These are phyloP conservation scores for Rubus parviflorus DNA, from an alignment of 306 rosid genomes.

Conservation along the genomic window DNA sequence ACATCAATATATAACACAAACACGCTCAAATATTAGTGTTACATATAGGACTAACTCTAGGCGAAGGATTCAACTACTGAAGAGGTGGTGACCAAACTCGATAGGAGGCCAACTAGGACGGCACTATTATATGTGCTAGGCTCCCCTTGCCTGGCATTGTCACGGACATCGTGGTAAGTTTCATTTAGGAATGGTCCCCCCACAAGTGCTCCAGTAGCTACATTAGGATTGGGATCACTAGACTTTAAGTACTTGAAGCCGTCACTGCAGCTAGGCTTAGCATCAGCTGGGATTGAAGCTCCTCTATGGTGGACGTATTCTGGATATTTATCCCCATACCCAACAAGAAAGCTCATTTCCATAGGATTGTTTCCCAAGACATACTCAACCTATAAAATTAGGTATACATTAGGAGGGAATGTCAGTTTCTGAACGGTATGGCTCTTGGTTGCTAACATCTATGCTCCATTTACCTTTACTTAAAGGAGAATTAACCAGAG, in stretches of 20 bases:
- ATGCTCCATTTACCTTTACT: too few relatives aligned
- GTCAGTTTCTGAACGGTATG: constrained; percentile 10
- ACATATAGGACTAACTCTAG: constrained; percentile 23
- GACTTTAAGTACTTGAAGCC: constrained; percentile 76
- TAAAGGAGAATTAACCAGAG: not conserved
- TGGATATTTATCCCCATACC: constrained; percentile 82
- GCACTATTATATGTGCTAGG: constrained; percentile 96
- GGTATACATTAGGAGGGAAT: constrained; percentile 5
- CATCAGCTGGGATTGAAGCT: constrained; percentile 77
- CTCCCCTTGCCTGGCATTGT: constrained; percentile 84
- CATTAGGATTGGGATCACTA: constrained; percentile 74
- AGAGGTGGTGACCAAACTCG: constrained; percentile 89
- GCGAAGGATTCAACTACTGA: constrained; percentile 68
- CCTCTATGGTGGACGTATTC: constrained; percentile 95
- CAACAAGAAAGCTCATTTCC: constrained; percentile 83
- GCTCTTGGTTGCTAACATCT: not conserved
- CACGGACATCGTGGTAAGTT: constrained; percentile 67
- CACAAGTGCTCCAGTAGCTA: constrained; percentile 88
- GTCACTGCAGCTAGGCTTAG: constrained; percentile 60
- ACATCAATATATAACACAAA: constrained; percentile 20
- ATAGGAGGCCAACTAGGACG: constrained; percentile 76
- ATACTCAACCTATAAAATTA: constrained; percentile 68
- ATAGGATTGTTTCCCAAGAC: constrained; percentile 86
- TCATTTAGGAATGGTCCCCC: constrained; percentile 92
- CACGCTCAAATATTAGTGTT: not conserved